Percentiles rank a stretch among this genome's conserved stretches.
Evolutionary conservation across 352 stramenopile species (phyloP).

Genomic region (Pythium angustatum): DNA sequence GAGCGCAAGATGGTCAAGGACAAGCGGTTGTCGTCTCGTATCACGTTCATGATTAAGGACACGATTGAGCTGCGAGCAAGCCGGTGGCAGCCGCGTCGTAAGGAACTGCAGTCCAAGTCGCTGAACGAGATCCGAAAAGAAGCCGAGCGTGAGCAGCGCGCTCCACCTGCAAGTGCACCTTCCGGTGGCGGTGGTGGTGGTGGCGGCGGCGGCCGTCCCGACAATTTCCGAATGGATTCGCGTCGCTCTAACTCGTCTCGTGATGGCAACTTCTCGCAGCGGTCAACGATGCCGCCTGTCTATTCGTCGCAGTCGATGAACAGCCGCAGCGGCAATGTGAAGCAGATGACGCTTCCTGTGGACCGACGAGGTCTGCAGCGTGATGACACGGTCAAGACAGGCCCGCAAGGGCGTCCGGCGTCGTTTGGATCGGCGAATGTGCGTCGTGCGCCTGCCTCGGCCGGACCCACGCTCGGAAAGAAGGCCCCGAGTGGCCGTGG

Average conservation of each 20-base stretch:
- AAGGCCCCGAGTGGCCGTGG: slow-evolving; percentile 6
- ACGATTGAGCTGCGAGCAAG: slow-evolving; percentile 93
- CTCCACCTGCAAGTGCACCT: slow-evolving; percentile 54
- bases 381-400: slow-evolving; percentile 32
- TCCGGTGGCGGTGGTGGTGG: slow-evolving; percentile 26
- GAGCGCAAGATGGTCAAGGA: slow-evolving; percentile 82
- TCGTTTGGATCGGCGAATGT: slow-evolving; percentile 28
- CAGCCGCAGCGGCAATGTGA: slow-evolving; percentile 26
- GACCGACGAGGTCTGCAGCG: slow-evolving; percentile 20
- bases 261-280: slow-evolving; percentile 40
- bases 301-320: slow-evolving; percentile 35
- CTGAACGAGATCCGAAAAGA: slow-evolving; percentile 95
- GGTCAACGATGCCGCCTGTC: slow-evolving; percentile 27
- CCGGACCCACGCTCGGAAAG: slow-evolving; percentile 16
- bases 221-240: slow-evolving; percentile 32
- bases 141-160: slow-evolving; percentile 79
- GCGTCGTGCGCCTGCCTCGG: slow-evolving; percentile 15
- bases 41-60: slow-evolving; percentile 96
- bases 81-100: slow-evolving; percentile 91
- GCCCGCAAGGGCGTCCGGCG: slow-evolving; percentile 29
- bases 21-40: slow-evolving; percentile 86
- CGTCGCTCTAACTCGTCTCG: slow-evolving; percentile 36
- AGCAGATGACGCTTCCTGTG: slow-evolving; percentile 27
- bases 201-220: slow-evolving; percentile 16
- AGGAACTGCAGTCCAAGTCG: slow-evolving; percentile 95